Evolutionary conservation across 257 asterid species (phyloP).

Genomic region (Perilla frutescens): DNA sequence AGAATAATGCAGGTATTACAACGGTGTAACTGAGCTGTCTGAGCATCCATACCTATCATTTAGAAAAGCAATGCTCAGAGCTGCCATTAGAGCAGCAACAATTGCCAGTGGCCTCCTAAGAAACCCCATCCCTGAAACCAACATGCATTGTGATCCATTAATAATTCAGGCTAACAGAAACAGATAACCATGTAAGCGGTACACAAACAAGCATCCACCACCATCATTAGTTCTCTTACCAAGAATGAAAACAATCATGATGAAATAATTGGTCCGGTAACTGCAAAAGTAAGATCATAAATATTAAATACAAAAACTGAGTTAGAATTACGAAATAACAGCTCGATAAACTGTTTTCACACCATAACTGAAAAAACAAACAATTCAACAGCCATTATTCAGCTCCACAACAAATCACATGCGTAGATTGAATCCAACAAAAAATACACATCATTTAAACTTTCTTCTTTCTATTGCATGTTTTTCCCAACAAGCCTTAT

Average conservation of each 20-base stretch:
- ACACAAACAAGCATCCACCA: conserved; percentile 12
- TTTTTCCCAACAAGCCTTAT: neutral
- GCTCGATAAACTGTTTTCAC: conserved; percentile 2
- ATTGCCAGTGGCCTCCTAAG: conserved; percentile 82
- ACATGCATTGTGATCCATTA: conserved; percentile 21
- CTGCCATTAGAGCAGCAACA: conserved; percentile 83
- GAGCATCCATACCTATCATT: conserved; percentile 74
- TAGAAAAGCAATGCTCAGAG: conserved; percentile 84
- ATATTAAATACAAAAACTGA: conserved; percentile 19
- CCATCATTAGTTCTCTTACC: conserved; percentile 55
- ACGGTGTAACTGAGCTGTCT: neutral
- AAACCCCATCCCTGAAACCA: conserved; percentile 79
- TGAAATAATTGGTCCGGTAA: conserved; percentile 93
- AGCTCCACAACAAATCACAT: conserved; percentile 17
- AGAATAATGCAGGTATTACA: neutral
- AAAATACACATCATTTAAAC: conserved; percentile 12
- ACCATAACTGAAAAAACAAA: neutral
- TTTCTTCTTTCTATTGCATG: neutral
- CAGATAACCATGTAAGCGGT: conserved; percentile 21
- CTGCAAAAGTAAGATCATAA: conserved; percentile 51
- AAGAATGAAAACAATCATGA: conserved; percentile 74
- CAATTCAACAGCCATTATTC: conserved; percentile 6
- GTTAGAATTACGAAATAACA: conserved; percentile 3
- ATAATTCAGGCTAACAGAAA: conserved; percentile 16
- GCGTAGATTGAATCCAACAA: neutral